phyloP scores from a whole-genome alignment of 2,329 filamentous ascomycete species.

The Trichophyton schoenleinii region DNA sequence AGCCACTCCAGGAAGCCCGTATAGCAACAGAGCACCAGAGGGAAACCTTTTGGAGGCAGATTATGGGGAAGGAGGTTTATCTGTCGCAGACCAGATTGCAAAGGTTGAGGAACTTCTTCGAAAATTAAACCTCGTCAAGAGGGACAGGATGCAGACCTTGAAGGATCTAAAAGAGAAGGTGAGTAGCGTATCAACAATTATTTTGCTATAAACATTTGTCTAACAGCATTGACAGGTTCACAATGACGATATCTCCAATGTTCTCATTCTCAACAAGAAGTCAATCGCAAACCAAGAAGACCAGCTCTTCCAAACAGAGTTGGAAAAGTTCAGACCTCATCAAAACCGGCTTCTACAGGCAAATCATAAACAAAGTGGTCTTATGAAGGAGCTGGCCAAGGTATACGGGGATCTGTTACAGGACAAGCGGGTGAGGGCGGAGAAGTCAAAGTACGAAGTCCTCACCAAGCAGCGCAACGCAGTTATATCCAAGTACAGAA shows the following conservation, averaged over 20 bases:
- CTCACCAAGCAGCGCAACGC: conserved; percentile 71
- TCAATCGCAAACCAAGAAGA: conserved; percentile 82
- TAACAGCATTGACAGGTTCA: conserved; percentile 52
- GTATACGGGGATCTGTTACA: conserved; percentile 80
- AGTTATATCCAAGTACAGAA: conserved; percentile 77
- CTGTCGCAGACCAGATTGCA: conserved; percentile 77
- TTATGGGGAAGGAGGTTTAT: conserved; percentile 66
- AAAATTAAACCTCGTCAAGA: conserved; percentile 83
- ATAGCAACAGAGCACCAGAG: conserved; percentile 43
- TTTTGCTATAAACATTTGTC: background rate
- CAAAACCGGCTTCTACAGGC: conserved; percentile 85
- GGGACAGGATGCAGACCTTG: conserved; percentile 78
- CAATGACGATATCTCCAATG: conserved; percentile 93
- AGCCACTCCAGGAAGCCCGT: conserved; percentile 41
- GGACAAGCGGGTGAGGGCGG: conserved; percentile 82
- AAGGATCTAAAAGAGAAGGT: conserved; percentile 98
- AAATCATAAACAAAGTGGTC: conserved; percentile 82
- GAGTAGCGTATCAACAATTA: conserved; percentile 7
- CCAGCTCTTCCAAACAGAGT: conserved; percentile 84
- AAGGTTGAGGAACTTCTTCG: conserved; percentile 81
- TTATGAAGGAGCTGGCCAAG: conserved; percentile 88
- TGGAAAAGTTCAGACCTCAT: conserved; percentile 94
- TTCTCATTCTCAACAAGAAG: conserved; percentile 96
- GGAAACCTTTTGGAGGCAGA: conserved; percentile 82
- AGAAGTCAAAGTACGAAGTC: conserved; percentile 88